Base-by-base conservation (phyloP, 345 rosid genomes). In the Aegle marmelos region DNA sequence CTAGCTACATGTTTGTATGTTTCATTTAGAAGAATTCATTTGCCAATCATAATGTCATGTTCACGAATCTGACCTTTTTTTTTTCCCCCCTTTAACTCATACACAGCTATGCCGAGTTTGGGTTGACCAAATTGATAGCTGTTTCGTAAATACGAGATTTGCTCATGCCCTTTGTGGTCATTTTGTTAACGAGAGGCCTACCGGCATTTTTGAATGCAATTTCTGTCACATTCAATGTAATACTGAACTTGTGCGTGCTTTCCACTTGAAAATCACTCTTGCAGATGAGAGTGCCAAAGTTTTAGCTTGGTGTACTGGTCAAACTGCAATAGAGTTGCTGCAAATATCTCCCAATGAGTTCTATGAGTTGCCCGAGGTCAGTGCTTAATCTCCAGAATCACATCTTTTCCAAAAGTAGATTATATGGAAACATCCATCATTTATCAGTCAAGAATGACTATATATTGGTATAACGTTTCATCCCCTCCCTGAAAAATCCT, bases 271-370 rank as follows among this genome's bases (percentile, higher is more conserved):
- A 84, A 87, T 92, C 80, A 85, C 90, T 73, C 86, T 96, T 28
- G 90, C 95, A 16, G 98, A 94, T 58, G 88, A 90, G 36, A 84
- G 64, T 76, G 83, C 82, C 39, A 92, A 88, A 85, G 71, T 89
- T 61, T 78, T 85, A 75, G 92, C 90, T 30, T 92, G 98, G 97
- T 91, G 97, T 72, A 83, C 88, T 0, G 95, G 98, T 80, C 93
- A 91, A 82, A 92, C 97, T 13, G 98, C 99, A 45, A 75, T 87
- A 36, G 98, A 90, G 88, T 84, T 96, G 82, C 91, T 96, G 83
- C 92, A 96, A 82, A 92, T 96, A 59, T 91, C 98, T 37, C 88
- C 99, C 1, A 91, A 86, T 50, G 98, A 94, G 81, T 96, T 96
- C 89, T 86, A 70, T 72, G 91, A 89, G 57, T 90, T 96, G 77